Conservation (phyloP, 1,139 yeast genomes). For the Meyerozyma elateridarum region DNA sequence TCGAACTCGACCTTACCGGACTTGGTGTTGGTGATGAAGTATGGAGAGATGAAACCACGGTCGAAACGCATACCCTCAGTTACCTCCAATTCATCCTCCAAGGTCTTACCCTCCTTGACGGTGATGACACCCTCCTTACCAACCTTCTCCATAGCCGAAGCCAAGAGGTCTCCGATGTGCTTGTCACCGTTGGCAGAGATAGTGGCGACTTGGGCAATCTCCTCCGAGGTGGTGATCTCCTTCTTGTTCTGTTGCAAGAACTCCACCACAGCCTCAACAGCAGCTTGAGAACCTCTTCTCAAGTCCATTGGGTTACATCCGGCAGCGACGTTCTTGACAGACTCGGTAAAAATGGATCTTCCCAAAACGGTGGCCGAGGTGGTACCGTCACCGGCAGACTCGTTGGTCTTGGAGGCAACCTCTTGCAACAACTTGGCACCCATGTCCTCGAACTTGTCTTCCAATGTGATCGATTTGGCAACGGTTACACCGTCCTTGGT, state of each 20-base stretch:
- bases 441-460: conserved; percentile 93
- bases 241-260: conserved; percentile 87
- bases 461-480: conserved; percentile 79
- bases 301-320: conserved; percentile 99
- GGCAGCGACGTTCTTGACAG: conserved; percentile 97
- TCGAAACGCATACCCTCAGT: conserved; percentile 99
- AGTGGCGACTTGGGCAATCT: conserved; percentile 98
- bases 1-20: conserved; percentile 97
- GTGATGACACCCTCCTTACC: conserved; percentile 99
- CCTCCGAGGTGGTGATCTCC: conserved; percentile 95
- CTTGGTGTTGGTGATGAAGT: conserved; percentile 95
- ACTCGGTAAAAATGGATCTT: conserved; percentile 94
- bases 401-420: conserved; percentile 97
- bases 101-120: conserved; percentile 93
- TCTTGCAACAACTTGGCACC: conserved; percentile 97
- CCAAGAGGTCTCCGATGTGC: conserved; percentile 90
- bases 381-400: conserved; percentile 98
- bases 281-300: conserved; percentile 98
- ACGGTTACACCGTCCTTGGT: conserved; percentile 99
- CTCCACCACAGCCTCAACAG: conserved; percentile 93
- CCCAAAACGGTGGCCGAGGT: conserved; percentile 97
- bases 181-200: conserved; percentile 96
- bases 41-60: conserved; percentile 97
- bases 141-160: conserved; percentile 98
- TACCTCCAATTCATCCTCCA: conserved; percentile 94